Evolutionary conservation across 805 yeast species (phyloP).

Genomic region (Lachancea sp.): DNA sequence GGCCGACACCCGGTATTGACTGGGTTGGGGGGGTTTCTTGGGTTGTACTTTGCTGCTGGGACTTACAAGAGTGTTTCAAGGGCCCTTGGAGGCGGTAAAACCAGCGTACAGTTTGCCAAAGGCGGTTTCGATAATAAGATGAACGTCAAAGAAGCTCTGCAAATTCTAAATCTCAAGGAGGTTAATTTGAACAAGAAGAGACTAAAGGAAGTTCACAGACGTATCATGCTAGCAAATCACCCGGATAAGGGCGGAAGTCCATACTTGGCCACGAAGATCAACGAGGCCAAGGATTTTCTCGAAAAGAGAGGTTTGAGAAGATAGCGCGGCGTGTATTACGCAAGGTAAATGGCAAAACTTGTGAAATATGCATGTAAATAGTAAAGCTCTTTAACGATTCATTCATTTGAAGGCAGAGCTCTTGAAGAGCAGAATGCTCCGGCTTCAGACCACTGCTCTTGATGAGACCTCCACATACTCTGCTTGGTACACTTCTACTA

Average conservation of each 20-base stretch:
- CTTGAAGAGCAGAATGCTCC: no score
- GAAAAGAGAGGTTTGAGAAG: slow-evolving; percentile 29
- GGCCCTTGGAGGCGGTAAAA: slow-evolving; percentile 55
- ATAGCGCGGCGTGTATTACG: slow-evolving; percentile 4
- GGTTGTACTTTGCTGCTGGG: slow-evolving; percentile 61
- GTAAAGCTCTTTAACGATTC: neutral
- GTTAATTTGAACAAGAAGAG: slow-evolving; percentile 53
- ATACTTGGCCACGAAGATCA: slow-evolving; percentile 82
- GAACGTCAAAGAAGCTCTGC: slow-evolving; percentile 83
- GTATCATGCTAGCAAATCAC: slow-evolving; percentile 84
- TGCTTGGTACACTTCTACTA: no score
- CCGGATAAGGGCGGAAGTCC: slow-evolving; percentile 96
- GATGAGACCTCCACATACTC: no score
- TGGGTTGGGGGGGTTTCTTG: slow-evolving; percentile 60
- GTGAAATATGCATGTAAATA: slow-evolving; percentile 6
- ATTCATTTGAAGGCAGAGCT: no score
- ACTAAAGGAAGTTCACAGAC: slow-evolving; percentile 79
- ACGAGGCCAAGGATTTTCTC: slow-evolving; percentile 70
- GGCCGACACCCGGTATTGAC: slow-evolving; percentile 73
- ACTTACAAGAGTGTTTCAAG: slow-evolving; percentile 43
- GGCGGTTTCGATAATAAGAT: slow-evolving; percentile 93
- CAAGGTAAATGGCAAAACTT: no score
- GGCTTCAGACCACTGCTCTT: no score
- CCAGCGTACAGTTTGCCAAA: slow-evolving; percentile 47
- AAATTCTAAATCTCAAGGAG: slow-evolving; percentile 70